Conservation (phyloP, 495 filamentous ascomycete species). For the Neurospora tetrasperma region DNA sequence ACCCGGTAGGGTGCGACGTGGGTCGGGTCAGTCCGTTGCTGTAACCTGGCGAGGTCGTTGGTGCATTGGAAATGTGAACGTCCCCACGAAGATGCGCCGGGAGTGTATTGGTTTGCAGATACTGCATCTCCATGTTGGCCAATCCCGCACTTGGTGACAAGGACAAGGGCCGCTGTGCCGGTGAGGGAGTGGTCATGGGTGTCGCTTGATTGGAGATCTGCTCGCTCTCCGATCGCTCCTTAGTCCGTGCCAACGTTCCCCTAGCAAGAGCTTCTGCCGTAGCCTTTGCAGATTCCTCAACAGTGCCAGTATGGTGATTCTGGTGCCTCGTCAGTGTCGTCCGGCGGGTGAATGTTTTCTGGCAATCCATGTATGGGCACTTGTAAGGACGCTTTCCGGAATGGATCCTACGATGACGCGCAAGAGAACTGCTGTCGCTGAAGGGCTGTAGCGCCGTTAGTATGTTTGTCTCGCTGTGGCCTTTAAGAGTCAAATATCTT, state of each 20-base stretch:
- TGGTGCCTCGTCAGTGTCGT: slow-evolving; percentile 94
- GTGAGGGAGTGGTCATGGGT: slow-evolving; percentile 79
- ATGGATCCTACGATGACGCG: slow-evolving; percentile 88
- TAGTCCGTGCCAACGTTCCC: slow-evolving; percentile 36
- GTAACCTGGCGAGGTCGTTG: slow-evolving; percentile 56
- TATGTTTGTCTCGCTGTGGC: not conserved
- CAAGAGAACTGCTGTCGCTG: slow-evolving; percentile 92
- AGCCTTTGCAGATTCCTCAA: slow-evolving; percentile 85
- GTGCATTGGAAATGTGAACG: slow-evolving; percentile 57
- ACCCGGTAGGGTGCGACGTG: slow-evolving; percentile 68
- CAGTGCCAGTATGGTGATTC: slow-evolving; percentile 89
- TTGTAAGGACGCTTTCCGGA: slow-evolving; percentile 95
- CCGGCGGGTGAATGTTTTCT: slow-evolving; percentile 94
- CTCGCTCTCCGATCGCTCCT: slow-evolving; percentile 60
- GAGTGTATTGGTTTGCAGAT: slow-evolving; percentile 58
- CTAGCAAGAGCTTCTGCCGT: slow-evolving; percentile 60
- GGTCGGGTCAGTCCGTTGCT: slow-evolving; percentile 39
- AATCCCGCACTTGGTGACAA: slow-evolving; percentile 73
- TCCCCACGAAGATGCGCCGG: slow-evolving; percentile 77
- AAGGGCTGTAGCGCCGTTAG: slow-evolving; percentile 59
- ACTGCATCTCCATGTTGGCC: slow-evolving; percentile 64
- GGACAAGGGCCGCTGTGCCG: slow-evolving; percentile 61
- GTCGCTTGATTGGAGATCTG: slow-evolving; percentile 73
- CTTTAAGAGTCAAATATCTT: slow-evolving; percentile 14
- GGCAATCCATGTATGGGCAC: slow-evolving; percentile 93